Percentiles rank a stretch among this genome's conserved stretches.
These are phyloP conservation scores for Gracilaria caudata DNA, from an alignment of 23 red algal species.

Conservation along the genomic window DNA sequence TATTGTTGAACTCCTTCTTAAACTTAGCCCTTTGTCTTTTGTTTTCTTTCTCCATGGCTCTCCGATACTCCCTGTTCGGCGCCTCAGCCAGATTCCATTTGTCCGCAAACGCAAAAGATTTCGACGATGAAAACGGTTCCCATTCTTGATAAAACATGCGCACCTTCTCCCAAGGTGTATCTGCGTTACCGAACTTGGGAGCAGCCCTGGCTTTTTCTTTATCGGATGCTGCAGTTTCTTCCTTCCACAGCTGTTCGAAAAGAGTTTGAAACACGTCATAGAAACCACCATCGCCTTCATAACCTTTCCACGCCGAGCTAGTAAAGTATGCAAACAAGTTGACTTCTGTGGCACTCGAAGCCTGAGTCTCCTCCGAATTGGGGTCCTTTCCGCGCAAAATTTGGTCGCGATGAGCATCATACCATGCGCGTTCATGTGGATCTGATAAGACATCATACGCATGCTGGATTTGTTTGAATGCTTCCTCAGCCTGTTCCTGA, in stretches of 20 bases:
- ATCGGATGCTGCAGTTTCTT: slow-evolving; percentile 61
- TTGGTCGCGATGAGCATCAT: slow-evolving; percentile 90
- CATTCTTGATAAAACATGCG: slow-evolving; percentile 82
- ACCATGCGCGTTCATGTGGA: slow-evolving; percentile 95
- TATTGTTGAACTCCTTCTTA: slow-evolving; percentile 78
- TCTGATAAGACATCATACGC: slow-evolving; percentile 96
- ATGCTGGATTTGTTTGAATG: slow-evolving; percentile 84
- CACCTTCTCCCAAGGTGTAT: slow-evolving; percentile 74
- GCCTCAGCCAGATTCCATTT: slow-evolving; percentile 90
- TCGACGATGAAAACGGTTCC: slow-evolving; percentile 78
- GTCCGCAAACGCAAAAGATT: slow-evolving; percentile 92
- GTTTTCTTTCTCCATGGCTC: slow-evolving; percentile 98
- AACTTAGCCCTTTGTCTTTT: slow-evolving; percentile 61
- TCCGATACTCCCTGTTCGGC: slow-evolving; percentile 80
- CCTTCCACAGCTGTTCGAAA: slow-evolving; percentile 75
- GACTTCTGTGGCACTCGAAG: slow-evolving; percentile 66
- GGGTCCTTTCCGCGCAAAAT: slow-evolving; percentile 89
- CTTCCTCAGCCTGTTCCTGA: slow-evolving; percentile 67
- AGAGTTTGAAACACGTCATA: slow-evolving; percentile 77
- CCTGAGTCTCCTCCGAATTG: slow-evolving; percentile 31
- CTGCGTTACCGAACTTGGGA: slow-evolving; percentile 64
- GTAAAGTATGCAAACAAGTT: slow-evolving; percentile 87
- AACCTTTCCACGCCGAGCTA: slow-evolving; percentile 71
- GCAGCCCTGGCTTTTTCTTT: slow-evolving; percentile 26
- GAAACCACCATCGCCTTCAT: slow-evolving; percentile 64